Percentiles rank a stretch among this genome's conserved stretches.
These are phyloP conservation scores for Sporothrix dimorphospora DNA, from an alignment of 2,329 filamentous ascomycete genomes.

Conservation along the genomic window DNA sequence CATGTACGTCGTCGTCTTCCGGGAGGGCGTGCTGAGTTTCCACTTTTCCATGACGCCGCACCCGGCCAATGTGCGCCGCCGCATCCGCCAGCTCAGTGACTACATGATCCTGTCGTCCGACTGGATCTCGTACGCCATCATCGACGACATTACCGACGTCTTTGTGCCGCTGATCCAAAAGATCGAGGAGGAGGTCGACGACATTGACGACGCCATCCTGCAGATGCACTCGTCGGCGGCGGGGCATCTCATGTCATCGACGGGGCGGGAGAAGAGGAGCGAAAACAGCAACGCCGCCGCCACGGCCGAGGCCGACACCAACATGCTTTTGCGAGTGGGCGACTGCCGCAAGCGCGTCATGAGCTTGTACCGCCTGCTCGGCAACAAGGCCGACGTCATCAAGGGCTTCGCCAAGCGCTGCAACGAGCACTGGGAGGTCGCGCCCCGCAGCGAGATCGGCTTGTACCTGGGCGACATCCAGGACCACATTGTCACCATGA, in stretches of 20 bases:
- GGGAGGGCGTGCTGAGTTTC: constrained; percentile 93
- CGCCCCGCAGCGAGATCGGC: constrained; percentile 93
- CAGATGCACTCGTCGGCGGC: constrained; percentile 67
- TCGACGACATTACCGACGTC: constrained; percentile 97
- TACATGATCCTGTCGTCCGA: constrained; percentile 92
- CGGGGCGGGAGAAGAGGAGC: constrained; percentile 37
- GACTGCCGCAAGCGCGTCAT: constrained; percentile 97
- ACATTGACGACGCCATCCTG: constrained; percentile 92
- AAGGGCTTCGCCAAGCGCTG: constrained; percentile 98
- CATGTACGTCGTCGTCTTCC: constrained; percentile 96
- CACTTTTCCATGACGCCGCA: constrained; percentile 97
- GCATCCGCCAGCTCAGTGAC: constrained; percentile 90
- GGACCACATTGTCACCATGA: constrained; percentile 99
- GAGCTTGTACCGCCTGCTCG: constrained; percentile 87
- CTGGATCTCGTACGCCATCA: constrained; percentile 98
- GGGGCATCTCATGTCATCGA: constrained; percentile 37
- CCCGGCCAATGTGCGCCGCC: constrained; percentile 89
- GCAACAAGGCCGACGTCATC: constrained; percentile 98
- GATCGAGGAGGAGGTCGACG: constrained; percentile 95
- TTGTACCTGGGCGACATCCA: constrained; percentile 97
- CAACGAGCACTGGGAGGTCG: constrained; percentile 97
- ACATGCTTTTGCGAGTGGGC: constrained; percentile 90
- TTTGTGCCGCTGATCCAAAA: constrained; percentile 89
- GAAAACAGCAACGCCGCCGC: constrained; percentile 37
- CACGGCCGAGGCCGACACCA: constrained; percentile 32